These are phyloP conservation scores for Jaapia argillacea DNA, from an alignment of 768 basidiomycete species.

Conservation along the genomic window DNA sequence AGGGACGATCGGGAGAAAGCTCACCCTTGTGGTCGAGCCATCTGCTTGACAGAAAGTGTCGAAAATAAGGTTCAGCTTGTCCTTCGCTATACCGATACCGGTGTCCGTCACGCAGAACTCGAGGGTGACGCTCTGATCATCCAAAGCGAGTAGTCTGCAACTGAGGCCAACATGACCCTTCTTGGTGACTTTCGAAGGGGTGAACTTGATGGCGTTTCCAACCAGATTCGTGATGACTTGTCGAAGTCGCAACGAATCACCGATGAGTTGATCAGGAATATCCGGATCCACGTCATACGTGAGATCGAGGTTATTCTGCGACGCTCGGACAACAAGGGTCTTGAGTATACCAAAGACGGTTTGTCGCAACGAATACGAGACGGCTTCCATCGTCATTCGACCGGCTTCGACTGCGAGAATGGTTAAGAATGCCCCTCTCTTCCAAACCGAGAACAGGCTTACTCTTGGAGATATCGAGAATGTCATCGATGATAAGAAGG, in stretches of 20 bases:
- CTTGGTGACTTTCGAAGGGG: constrained; percentile 63
- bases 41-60: constrained; percentile 99
- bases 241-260: constrained; percentile 87
- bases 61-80: constrained; percentile 96
- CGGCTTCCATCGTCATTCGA: constrained; percentile 99
- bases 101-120: constrained; percentile 98
- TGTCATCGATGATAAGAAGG: constrained; percentile 96
- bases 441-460: too few relatives aligned
- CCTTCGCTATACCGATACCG: constrained; percentile 97
- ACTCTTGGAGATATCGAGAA: constrained; percentile 99
- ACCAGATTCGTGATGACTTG: constrained; percentile 95
- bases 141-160: constrained; percentile 67
- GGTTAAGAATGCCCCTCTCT: too few relatives aligned
- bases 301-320: constrained; percentile 92
- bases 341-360: constrained; percentile 97
- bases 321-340: constrained; percentile 94
- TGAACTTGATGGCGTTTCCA: constrained; percentile 97
- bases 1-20: constrained; percentile 16
- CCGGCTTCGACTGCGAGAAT: constrained; percentile 80
- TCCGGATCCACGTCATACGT: constrained; percentile 94
- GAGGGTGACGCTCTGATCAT: constrained; percentile 78
- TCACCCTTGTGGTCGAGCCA: constrained; percentile 89
- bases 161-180: constrained; percentile 90
- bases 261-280: constrained; percentile 94
- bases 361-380: constrained; percentile 95